These are phyloP conservation scores for Leccinellum albellum DNA, from an alignment of 768 basidiomycete species.

Conservation along the genomic window DNA sequence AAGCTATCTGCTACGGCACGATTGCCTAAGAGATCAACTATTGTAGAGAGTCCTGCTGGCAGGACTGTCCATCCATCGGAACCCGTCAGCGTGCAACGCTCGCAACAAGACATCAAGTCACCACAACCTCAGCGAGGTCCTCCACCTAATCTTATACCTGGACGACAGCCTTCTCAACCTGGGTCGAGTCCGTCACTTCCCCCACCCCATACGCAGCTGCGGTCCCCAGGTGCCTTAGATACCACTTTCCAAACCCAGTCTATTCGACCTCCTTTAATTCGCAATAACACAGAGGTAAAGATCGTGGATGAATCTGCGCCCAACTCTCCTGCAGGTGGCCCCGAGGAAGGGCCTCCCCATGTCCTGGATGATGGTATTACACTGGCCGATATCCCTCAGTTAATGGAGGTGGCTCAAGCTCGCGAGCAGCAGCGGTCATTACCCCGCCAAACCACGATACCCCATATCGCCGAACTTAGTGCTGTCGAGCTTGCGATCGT, in stretches of 20 bases:
- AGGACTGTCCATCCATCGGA: constrained; percentile 77
- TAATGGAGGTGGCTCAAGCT: constrained; percentile 90
- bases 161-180: constrained; percentile 34
- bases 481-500: constrained; percentile 85
- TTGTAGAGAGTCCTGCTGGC: constrained; percentile 92
- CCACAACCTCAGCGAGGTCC: constrained; percentile 40
- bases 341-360: constrained; percentile 37
- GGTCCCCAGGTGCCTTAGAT: constrained; percentile 37
- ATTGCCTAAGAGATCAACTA: constrained; percentile 88
- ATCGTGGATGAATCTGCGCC: constrained; percentile 82
- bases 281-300: constrained; percentile 82
- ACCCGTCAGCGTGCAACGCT: constrained; percentile 44
- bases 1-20: constrained; percentile 93
- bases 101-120: constrained; percentile 37
- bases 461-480: constrained; percentile 80
- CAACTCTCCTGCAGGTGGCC: constrained; percentile 59
- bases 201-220: constrained; percentile 36
- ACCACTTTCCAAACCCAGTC: constrained; percentile 40
- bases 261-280: constrained; percentile 64
- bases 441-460: constrained; percentile 71
- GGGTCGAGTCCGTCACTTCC: constrained; percentile 30
- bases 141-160: constrained; percentile 34
- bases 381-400: constrained; percentile 88
- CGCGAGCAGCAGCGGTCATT: constrained; percentile 83
- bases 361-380: constrained; percentile 80